A percentile compares a stretch with the other conserved stretches of the same genome.
phyloP scores from a whole-genome alignment of 768 basidiomycete genomes.

The button mushroom (Agaricus bisporus) region DNA sequence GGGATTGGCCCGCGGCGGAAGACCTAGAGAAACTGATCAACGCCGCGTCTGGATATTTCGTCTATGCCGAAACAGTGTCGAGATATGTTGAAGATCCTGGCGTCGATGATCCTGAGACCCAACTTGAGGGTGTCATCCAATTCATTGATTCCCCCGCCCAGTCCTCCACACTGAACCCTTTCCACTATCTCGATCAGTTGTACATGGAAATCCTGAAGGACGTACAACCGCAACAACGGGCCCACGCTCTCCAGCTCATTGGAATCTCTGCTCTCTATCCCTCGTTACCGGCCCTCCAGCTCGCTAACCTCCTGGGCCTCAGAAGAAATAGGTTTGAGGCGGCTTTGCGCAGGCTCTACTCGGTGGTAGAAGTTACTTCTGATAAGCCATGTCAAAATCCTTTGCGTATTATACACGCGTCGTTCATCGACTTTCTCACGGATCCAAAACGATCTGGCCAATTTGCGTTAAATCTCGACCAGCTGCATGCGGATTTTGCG shows the following conservation, averaged over 20 bases:
- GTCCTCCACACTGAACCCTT: neutral
- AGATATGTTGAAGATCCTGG: conserved; percentile 13
- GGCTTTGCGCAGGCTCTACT: neutral
- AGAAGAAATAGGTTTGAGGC: neutral
- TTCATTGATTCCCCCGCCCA: neutral
- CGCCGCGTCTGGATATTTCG: conserved; percentile 12
- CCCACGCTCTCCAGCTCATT: neutral
- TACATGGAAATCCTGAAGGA: neutral
- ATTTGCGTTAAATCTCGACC: neutral
- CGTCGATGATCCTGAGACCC: neutral
- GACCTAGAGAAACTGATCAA: conserved; percentile 8
- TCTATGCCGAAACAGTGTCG: conserved; percentile 12
- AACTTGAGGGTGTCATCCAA: neutral
- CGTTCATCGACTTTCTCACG: conserved; percentile 2
- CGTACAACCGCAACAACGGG: neutral
- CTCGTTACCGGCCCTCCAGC: neutral
- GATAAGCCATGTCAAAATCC: neutral
- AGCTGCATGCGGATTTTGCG: neutral
- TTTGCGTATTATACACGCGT: neutral
- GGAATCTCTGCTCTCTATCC: neutral
- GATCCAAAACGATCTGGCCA: neutral
- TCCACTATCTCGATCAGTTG: conserved; percentile 1
- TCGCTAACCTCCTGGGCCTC: neutral
- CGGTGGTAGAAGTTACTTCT: neutral
- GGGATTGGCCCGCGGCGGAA: conserved; percentile 10